phyloP scores from a whole-genome alignment of 805 yeast genomes.

The Candida sakaeoensis region DNA sequence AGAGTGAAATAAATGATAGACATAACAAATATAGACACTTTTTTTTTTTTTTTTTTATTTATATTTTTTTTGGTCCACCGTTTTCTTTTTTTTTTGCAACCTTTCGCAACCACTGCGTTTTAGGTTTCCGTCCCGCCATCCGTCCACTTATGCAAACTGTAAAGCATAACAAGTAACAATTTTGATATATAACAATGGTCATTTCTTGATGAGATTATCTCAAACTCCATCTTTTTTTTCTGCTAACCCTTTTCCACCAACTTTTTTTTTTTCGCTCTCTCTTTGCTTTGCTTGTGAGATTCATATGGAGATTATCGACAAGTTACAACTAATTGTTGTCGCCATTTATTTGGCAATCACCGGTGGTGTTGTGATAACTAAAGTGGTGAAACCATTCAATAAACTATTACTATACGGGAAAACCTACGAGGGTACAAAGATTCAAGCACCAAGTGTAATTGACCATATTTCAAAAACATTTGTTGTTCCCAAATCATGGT shows the following conservation, averaged over 20 bases:
- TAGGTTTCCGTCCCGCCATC: not conserved
- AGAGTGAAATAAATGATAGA: slow-evolving; percentile 1
- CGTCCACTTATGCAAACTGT: not conserved
- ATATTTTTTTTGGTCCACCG: too few species aligned
- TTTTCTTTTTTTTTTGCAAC: not conserved
- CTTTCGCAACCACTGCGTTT: not conserved
- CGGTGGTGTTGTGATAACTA: slow-evolving; percentile 8
- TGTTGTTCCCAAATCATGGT: slow-evolving; percentile 62
- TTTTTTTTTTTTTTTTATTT: too few species aligned
- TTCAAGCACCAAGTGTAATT: slow-evolving; percentile 7
- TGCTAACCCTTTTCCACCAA: too few species aligned
- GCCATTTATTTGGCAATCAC: not conserved
- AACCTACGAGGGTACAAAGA: not conserved
- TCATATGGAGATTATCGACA: not conserved
- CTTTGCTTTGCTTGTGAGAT: not conserved
- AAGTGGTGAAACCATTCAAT: slow-evolving; percentile 15
- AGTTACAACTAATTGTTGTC: slow-evolving; percentile 3
- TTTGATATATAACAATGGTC: too few species aligned
- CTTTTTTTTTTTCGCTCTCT: not conserved
- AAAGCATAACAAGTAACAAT: not conserved
- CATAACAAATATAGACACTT: not conserved
- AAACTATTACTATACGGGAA: slow-evolving; percentile 23
- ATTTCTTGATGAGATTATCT: too few species aligned
- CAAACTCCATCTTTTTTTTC: too few species aligned
- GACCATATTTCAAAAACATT: slow-evolving; percentile 15